Evolutionary conservation across 768 basidiomycete species (phyloP).

Genomic region (Termitomyces eurrhizus): DNA sequence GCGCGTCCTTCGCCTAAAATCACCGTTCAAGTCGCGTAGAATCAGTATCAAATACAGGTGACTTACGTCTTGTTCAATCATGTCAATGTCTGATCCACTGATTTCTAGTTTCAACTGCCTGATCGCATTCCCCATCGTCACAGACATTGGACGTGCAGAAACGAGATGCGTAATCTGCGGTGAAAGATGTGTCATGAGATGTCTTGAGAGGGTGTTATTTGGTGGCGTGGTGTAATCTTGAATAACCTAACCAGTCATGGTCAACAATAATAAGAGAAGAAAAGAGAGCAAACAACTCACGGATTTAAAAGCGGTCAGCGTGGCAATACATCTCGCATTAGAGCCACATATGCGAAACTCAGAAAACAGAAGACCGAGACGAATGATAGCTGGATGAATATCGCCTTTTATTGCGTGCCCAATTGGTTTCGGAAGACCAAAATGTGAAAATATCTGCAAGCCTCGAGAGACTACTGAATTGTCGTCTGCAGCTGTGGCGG

Average conservation of each 20-base stretch:
- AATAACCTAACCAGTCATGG: slow-evolving; percentile 58
- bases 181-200: slow-evolving; percentile 88
- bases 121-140: slow-evolving; percentile 93
- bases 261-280: slow-evolving; percentile 2
- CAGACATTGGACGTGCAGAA: slow-evolving; percentile 83
- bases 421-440: slow-evolving; percentile 65
- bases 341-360: slow-evolving; percentile 92
- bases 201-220: slow-evolving; percentile 83
- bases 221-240: slow-evolving; percentile 86
- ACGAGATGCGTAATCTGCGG: slow-evolving; percentile 92
- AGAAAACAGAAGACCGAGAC: slow-evolving; percentile 86
- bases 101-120: slow-evolving; percentile 95
- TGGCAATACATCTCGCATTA: slow-evolving; percentile 94
- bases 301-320: slow-evolving; percentile 86
- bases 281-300: slow-evolving; percentile 41
- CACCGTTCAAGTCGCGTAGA: slow-evolving; percentile 2
- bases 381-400: slow-evolving; percentile 86
- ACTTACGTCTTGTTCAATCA: slow-evolving; percentile 89
- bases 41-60: background rate
- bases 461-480: slow-evolving; percentile 49
- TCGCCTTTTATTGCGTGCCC: slow-evolving; percentile 65
- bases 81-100: slow-evolving; percentile 86
- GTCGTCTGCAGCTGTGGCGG: slow-evolving; percentile 23
- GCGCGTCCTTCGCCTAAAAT: slow-evolving; percentile 76
- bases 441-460: slow-evolving; percentile 84